These are phyloP conservation scores for Tulasnella sp. DNA, from an alignment of 768 basidiomycete genomes.

Conservation along the genomic window DNA sequence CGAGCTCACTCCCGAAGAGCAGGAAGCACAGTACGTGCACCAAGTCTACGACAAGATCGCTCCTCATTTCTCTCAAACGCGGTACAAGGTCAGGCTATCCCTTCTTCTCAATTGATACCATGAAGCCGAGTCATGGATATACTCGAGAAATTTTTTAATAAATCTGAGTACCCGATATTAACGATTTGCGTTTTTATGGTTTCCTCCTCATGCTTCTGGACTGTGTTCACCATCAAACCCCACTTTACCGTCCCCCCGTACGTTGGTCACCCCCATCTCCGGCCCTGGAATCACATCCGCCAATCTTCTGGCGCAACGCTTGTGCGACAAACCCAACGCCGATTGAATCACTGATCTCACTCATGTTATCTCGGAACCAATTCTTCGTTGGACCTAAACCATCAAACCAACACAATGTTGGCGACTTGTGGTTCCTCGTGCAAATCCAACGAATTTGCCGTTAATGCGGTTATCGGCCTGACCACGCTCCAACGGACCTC, in stretches of 20 bases:
- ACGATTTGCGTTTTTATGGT: not conserved
- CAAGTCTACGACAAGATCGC: slow-evolving; percentile 27
- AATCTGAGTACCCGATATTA: not conserved
- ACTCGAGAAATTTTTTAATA: not conserved
- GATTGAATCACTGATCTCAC: not conserved
- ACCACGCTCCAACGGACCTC: not conserved
- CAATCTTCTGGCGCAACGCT: not conserved
- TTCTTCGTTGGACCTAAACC: not conserved
- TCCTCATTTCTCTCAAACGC: slow-evolving; percentile 27
- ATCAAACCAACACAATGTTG: not conserved
- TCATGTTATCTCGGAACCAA: too few species aligned
- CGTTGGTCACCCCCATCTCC: not conserved
- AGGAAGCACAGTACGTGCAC: slow-evolving; percentile 25
- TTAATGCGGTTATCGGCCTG: not conserved
- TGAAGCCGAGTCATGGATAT: not conserved
- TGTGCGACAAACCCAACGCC: not conserved
- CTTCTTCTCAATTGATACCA: not conserved
- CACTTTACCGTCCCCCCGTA: not conserved
- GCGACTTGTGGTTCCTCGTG: not conserved
- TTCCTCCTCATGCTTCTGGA: not conserved
- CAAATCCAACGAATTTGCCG: not conserved
- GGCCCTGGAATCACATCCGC: not conserved
- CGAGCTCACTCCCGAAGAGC: slow-evolving; percentile 13
- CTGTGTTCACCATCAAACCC: not conserved
- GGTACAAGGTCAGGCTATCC: slow-evolving; percentile 24